phyloP scores from a whole-genome alignment of 129 eudicot species.

The Oenanthe sinensis region DNA sequence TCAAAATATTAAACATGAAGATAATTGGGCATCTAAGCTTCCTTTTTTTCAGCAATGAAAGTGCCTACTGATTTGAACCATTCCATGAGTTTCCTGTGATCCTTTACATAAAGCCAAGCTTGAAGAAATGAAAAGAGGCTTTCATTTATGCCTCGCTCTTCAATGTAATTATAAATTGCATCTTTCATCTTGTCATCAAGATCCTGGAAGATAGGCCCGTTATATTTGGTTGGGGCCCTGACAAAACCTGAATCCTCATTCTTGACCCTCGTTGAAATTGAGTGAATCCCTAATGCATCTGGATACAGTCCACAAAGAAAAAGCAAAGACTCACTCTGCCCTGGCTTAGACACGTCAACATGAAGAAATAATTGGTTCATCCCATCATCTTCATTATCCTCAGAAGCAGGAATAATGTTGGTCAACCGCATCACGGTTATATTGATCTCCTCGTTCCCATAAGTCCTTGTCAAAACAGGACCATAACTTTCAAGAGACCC shows the following conservation, averaged over 20 bases:
- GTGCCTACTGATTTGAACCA: conserved; percentile 76
- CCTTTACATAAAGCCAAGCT: conserved; percentile 98
- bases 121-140: conserved; percentile 78
- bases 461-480: conserved; percentile 54
- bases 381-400: conserved; percentile 48
- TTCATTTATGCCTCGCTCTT: conserved; percentile 77
- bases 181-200: conserved; percentile 76
- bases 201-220: conserved; percentile 63
- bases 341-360: conserved; percentile 66
- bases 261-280: conserved; percentile 64
- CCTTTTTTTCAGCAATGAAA: conserved; percentile 33
- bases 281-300: conserved; percentile 85
- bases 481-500: conserved; percentile 74
- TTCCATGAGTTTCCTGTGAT: conserved; percentile 69
- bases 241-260: conserved; percentile 38
- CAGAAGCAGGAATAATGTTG: conserved; percentile 32
- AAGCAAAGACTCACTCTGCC: conserved; percentile 49
- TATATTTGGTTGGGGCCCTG: conserved; percentile 40
- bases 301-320: conserved; percentile 90
- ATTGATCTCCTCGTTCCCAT: conserved; percentile 72
- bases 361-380: conserved; percentile 77
- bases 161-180: conserved; percentile 68
- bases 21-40: conserved; percentile 16
- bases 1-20: background rate
- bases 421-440: conserved; percentile 72